Evolutionary conservation across 768 basidiomycete genomes (phyloP).

Genomic region (Clavaria fumosa): DNA sequence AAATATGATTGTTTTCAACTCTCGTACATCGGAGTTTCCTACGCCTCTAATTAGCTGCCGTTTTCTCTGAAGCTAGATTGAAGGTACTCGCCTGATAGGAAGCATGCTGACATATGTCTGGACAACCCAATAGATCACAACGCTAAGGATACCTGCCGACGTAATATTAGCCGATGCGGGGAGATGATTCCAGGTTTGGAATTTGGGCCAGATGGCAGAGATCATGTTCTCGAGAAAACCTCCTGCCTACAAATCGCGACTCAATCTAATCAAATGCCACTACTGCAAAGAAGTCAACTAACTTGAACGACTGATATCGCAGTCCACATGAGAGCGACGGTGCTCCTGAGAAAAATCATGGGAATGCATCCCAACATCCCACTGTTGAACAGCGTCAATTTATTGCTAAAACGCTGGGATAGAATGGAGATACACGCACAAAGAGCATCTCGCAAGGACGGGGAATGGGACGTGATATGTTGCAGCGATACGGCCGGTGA

Average conservation of each 20-base stretch:
- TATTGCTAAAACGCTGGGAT: not conserved
- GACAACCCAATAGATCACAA: conserved; percentile 5
- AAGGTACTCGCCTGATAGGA: conserved; percentile 5
- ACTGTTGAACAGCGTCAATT: not conserved
- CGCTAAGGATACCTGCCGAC: conserved; percentile 6
- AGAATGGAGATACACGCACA: not conserved
- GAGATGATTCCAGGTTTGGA: conserved; percentile 7
- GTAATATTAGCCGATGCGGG: conserved; percentile 6
- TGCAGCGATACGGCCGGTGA: conserved; percentile 6
- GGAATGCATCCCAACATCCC: conserved; percentile 6
- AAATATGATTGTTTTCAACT: not conserved
- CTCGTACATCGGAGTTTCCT: conserved; percentile 7
- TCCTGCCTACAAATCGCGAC: conserved; percentile 2
- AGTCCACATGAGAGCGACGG: conserved; percentile 7
- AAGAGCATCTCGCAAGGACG: conserved; percentile 5
- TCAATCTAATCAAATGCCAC: not conserved
- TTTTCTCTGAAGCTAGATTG: not conserved
- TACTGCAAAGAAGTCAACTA: not conserved
- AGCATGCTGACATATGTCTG: conserved; percentile 8
- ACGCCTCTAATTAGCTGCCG: not conserved
- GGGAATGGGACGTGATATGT: conserved; percentile 7
- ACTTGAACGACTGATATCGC: conserved; percentile 7
- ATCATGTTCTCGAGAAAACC: conserved; percentile 8
- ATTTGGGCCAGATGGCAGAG: conserved; percentile 7
- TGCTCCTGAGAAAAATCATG: conserved; percentile 8